phyloP scores from a whole-genome alignment of 495 filamentous ascomycete species.

The Tuber indicum region DNA sequence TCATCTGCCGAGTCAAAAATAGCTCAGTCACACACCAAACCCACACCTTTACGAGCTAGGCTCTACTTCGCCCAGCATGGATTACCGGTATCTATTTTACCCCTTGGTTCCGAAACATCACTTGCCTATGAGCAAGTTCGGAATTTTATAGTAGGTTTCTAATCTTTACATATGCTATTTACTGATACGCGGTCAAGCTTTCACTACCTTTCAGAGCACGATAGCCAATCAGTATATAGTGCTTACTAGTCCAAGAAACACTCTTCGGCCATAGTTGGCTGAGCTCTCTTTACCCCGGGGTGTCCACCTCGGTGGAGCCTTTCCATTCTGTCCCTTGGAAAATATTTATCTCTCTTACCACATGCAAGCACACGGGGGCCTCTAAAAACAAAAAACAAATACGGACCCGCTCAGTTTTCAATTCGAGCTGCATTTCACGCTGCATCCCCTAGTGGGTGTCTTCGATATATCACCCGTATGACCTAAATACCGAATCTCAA shows the following conservation, averaged over 20 bases:
- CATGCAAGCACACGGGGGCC: not conserved
- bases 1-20: constrained; percentile 30
- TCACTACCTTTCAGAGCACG: not conserved
- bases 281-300: not conserved
- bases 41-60: not conserved
- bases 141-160: not conserved
- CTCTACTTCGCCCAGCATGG: not conserved
- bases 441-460: not conserved
- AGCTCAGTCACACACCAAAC: constrained; percentile 29
- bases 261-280: not conserved
- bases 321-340: not conserved
- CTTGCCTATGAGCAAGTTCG: not conserved
- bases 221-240: not conserved
- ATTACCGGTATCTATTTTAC: not conserved
- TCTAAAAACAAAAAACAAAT: not conserved
- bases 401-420: not conserved
- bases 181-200: not conserved
- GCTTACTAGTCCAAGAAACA: not conserved
- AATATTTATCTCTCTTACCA: not conserved
- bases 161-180: not conserved
- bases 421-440: not conserved
- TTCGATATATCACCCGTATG: not conserved
- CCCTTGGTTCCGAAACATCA: not conserved
- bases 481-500: not conserved
- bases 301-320: not conserved